Evolutionary conservation across 2,329 filamentous ascomycete genomes (phyloP).

Genomic region (Scolecobasidium constrictum): DNA sequence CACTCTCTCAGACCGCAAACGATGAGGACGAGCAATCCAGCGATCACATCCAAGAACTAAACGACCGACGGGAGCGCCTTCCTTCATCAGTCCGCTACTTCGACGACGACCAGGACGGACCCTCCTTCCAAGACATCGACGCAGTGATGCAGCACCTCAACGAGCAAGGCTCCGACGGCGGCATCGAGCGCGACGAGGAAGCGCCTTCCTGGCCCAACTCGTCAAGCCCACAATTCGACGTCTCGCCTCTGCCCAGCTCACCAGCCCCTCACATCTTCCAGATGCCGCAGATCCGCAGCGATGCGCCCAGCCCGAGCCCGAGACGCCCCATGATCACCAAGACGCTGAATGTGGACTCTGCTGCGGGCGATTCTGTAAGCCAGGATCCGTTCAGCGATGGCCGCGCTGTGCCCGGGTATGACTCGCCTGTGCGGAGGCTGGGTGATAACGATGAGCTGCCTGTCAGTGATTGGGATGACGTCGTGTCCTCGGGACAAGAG

Average conservation of each 20-base stretch:
- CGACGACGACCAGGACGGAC: conserved; percentile 19
- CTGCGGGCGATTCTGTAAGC: conserved; percentile 28
- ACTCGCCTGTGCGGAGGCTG: conserved; percentile 51
- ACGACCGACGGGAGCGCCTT: not conserved
- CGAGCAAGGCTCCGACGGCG: conserved; percentile 59
- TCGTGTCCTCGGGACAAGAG: conserved; percentile 72
- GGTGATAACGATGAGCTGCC: conserved; percentile 53
- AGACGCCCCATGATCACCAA: conserved; percentile 36
- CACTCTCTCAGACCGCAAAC: not conserved
- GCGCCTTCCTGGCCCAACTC: conserved; percentile 30
- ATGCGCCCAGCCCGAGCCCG: conserved; percentile 64
- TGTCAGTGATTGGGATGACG: conserved; percentile 85
- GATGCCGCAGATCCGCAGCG: conserved; percentile 42
- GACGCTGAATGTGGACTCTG: conserved; percentile 17
- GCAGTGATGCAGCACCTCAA: conserved; percentile 83
- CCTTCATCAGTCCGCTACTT: conserved; percentile 9
- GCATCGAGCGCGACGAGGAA: conserved; percentile 55
- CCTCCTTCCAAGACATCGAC: conserved; percentile 75
- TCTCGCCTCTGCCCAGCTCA: conserved; percentile 12
- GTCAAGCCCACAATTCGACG: conserved; percentile 12
- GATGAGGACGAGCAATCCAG: not conserved
- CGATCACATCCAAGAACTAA: not conserved
- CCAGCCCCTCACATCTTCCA: conserved; percentile 12
- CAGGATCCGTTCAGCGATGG: conserved; percentile 53
- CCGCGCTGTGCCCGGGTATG: conserved; percentile 43